phyloP scores from a whole-genome alignment of 257 asterid species.

The Petunia axillaris region DNA sequence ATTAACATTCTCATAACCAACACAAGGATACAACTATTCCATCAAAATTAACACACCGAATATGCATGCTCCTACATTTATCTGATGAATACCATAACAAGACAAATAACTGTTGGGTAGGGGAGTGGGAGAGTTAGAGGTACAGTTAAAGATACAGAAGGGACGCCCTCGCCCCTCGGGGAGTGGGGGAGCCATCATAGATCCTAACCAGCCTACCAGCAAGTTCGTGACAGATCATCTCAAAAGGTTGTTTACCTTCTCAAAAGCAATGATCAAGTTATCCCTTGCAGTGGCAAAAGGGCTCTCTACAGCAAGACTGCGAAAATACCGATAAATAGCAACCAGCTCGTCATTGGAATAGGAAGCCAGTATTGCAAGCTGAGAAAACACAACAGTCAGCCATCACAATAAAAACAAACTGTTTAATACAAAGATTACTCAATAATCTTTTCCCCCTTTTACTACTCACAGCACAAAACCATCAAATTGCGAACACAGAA shows the following conservation, averaged over 20 bases:
- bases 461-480: slow-evolving; percentile 3
- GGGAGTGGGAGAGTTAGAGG: neutral
- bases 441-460: neutral
- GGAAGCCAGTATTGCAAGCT: slow-evolving; percentile 95
- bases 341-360: slow-evolving; percentile 85
- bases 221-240: neutral
- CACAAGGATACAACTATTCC: neutral
- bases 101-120: neutral
- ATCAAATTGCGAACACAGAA: neutral
- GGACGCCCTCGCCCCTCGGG: no score
- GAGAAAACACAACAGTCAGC: slow-evolving; percentile 33
- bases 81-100: neutral
- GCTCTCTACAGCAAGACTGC: slow-evolving; percentile 84
- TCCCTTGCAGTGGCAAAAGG: slow-evolving; percentile 91
- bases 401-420: neutral
- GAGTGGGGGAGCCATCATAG: neutral
- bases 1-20: neutral
- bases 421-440: neutral
- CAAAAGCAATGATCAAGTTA: slow-evolving; percentile 89
- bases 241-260: slow-evolving; percentile 65
- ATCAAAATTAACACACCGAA: neutral
- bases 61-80: neutral
- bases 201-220: slow-evolving; percentile 8
- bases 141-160: neutral
- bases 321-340: slow-evolving; percentile 83